These are phyloP conservation scores for Takashimella koratensis DNA, from an alignment of 1,284 basidiomycete species.

Conservation along the genomic window DNA sequence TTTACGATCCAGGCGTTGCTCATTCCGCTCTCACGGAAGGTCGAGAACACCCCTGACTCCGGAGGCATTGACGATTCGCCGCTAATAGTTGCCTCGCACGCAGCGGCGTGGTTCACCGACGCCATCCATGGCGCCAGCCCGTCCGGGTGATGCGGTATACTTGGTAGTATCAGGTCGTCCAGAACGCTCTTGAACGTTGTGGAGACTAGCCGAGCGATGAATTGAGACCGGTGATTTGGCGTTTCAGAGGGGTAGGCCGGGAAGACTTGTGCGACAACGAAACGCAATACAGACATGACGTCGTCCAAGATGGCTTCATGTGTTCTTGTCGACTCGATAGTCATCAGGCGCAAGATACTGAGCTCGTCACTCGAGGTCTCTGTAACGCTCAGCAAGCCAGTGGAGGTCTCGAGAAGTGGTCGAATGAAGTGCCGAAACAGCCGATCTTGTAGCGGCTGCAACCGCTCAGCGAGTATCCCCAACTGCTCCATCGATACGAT, in stretches of 20 bases:
- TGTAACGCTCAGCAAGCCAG: slow-evolving; percentile 3
- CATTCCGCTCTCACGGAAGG: not conserved
- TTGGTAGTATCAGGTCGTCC: slow-evolving; percentile 61
- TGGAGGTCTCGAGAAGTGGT: slow-evolving; percentile 9
- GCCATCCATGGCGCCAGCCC: slow-evolving; percentile 61
- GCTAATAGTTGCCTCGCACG: slow-evolving; percentile 58
- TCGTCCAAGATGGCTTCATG: slow-evolving; percentile 13
- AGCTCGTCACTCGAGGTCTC: not conserved
- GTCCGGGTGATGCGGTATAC: slow-evolving; percentile 61
- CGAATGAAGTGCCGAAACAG: slow-evolving; percentile 22
- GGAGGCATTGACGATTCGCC: no score
- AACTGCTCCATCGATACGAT: not conserved
- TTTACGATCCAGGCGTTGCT: slow-evolving; percentile 13
- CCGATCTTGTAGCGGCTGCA: slow-evolving; percentile 15
- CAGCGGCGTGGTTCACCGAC: slow-evolving; percentile 56
- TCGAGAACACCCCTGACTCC: not conserved
- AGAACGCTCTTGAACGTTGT: slow-evolving; percentile 52
- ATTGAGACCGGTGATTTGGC: not conserved
- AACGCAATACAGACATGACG: slow-evolving; percentile 17
- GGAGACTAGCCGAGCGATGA: not conserved
- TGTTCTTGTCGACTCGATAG: not conserved
- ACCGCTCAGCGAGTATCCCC: not conserved
- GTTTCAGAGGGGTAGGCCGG: not conserved
- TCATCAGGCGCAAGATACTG: not conserved
- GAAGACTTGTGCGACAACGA: slow-evolving; percentile 16